A percentile compares a stretch with the other conserved stretches of the same genome.
phyloP scores from a whole-genome alignment of 306 rosid genomes.

The Vigna angularis region DNA sequence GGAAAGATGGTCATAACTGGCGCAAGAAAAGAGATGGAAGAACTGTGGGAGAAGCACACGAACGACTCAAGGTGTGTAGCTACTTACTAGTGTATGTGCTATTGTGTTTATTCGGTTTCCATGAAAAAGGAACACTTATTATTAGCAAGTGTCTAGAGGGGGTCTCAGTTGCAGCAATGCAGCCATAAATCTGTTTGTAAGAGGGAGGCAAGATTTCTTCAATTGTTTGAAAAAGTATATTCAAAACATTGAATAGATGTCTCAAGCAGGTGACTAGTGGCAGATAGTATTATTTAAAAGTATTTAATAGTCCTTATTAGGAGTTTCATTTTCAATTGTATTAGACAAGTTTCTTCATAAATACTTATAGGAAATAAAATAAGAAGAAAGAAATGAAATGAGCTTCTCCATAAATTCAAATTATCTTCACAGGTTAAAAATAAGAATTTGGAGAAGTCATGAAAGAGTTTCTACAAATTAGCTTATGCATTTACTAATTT shows the following conservation, averaged over 20 bases:
- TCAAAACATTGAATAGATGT: slow-evolving; percentile 21
- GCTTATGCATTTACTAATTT: no score
- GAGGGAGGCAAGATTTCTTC: background rate
- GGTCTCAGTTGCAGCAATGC: slow-evolving; percentile 13
- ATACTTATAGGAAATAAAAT: no score
- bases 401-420: no score
- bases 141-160: slow-evolving; percentile 28
- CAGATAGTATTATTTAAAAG: slow-evolving; percentile 4
- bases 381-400: no score
- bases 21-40: slow-evolving; percentile 96
- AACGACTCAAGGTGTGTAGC: slow-evolving; percentile 83
- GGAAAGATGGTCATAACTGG: slow-evolving; percentile 96
- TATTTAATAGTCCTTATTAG: background rate
- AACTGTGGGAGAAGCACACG: slow-evolving; percentile 99
- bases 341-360: background rate
- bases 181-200: background rate
- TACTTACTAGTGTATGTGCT: slow-evolving; percentile 31
- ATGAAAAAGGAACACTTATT: slow-evolving; percentile 2
- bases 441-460: no score
- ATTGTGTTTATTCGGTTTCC: slow-evolving; percentile 21
- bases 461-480: no score
- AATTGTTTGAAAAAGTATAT: slow-evolving; percentile 3
- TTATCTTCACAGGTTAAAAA: no score
- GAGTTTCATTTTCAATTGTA: slow-evolving; percentile 21
- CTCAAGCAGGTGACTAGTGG: slow-evolving; percentile 26